These are phyloP conservation scores for Suillus tomentosus DNA, from an alignment of 768 basidiomycete genomes.

Conservation along the genomic window DNA sequence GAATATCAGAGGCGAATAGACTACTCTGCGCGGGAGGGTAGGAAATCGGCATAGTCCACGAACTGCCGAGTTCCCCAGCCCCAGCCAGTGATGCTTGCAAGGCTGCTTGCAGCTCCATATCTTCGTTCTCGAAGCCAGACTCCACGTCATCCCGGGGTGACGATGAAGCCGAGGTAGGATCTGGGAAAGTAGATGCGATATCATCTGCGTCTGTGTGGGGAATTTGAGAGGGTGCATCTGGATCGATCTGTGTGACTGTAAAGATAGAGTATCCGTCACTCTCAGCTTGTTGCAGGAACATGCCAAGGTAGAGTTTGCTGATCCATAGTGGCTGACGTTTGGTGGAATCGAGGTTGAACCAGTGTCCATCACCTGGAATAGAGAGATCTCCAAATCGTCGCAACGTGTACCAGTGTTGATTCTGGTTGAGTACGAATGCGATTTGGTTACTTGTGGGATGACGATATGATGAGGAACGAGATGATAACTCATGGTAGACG, in stretches of 20 bases:
- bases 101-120: slow-evolving; percentile 85
- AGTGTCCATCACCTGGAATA: slow-evolving; percentile 57
- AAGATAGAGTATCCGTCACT: slow-evolving; percentile 84
- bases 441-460: slow-evolving; percentile 61
- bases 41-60: slow-evolving; percentile 16
- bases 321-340: slow-evolving; percentile 77
- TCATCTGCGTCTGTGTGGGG: slow-evolving; percentile 73
- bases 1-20: slow-evolving; percentile 31
- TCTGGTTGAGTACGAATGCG: slow-evolving; percentile 84
- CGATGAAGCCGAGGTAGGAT: slow-evolving; percentile 41
- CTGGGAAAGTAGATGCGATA: slow-evolving; percentile 63
- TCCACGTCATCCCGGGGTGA: slow-evolving; percentile 16
- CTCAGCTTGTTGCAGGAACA: slow-evolving; percentile 88
- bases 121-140: slow-evolving; percentile 72
- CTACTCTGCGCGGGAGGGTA: slow-evolving; percentile 29
- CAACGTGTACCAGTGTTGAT: slow-evolving; percentile 89
- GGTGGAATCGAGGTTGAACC: slow-evolving; percentile 90
- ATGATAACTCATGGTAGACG: slow-evolving; percentile 22
- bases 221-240: slow-evolving; percentile 51
- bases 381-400: slow-evolving; percentile 70
- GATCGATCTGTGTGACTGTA: slow-evolving; percentile 67
- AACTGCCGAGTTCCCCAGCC: slow-evolving; percentile 10
- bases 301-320: slow-evolving; percentile 76
- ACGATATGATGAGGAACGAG: slow-evolving; percentile 14
- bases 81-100: slow-evolving; percentile 75